Evolutionary conservation across 345 rosid genomes (phyloP).

Genomic region (Mercurialis annua): DNA sequence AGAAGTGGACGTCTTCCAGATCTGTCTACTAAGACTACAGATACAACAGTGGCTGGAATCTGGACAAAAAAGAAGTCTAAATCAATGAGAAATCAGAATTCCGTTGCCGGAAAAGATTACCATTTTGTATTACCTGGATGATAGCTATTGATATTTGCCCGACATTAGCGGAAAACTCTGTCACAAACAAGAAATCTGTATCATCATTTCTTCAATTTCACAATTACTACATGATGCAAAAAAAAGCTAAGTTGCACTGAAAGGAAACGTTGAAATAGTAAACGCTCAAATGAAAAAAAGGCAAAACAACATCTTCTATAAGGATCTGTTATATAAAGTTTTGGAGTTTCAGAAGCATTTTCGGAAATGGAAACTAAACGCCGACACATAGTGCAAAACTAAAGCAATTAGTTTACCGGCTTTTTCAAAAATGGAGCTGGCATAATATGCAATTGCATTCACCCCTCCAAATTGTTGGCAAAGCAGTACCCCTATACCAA

Average conservation of each 20-base stretch:
- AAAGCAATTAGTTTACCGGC: constrained; percentile 31
- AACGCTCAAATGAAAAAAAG: too few species aligned
- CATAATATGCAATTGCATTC: constrained; percentile 41
- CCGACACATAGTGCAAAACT: too few species aligned
- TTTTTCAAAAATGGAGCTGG: constrained; percentile 45
- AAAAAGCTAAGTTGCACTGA: too few species aligned
- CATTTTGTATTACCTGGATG: constrained; percentile 16
- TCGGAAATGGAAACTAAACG: too few species aligned
- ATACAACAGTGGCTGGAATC: constrained; percentile 10
- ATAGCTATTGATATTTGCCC: constrained; percentile 25
- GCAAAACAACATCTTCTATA: too few species aligned
- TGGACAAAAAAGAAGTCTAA: constrained; percentile 7
- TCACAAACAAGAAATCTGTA: background rate
- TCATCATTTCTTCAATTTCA: background rate
- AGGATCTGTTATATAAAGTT: too few species aligned
- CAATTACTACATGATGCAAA: too few species aligned
- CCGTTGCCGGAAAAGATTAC: background rate
- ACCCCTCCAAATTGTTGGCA: constrained; percentile 45
- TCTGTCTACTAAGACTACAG: constrained; percentile 24
- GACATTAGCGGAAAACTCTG: constrained; percentile 26
- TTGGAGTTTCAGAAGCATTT: too few species aligned
- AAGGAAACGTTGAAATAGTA: too few species aligned
- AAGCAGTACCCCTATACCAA: constrained; percentile 50
- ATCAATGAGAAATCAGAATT: constrained; percentile 1
- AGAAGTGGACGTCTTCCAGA: constrained; percentile 36